These are phyloP conservation scores for Pichia rugopelliculosa DNA, from an alignment of 805 yeast species.

Conservation along the genomic window DNA sequence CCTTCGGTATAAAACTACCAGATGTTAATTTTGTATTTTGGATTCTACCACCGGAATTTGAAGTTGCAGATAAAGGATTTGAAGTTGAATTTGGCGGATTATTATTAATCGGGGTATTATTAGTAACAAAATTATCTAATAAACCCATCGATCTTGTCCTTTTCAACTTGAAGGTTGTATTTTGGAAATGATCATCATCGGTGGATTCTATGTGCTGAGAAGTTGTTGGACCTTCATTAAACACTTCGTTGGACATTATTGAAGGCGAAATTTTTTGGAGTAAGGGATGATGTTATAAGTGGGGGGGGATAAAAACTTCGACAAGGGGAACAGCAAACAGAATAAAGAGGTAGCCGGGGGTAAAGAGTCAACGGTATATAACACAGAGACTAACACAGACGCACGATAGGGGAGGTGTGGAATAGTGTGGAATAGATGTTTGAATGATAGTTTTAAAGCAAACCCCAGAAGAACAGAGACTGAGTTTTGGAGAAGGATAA, in stretches of 20 bases:
- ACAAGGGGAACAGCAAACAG: background rate
- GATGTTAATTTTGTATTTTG: constrained; percentile 6
- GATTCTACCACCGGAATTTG: background rate
- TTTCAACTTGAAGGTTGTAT: constrained; percentile 65
- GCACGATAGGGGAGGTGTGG: no score
- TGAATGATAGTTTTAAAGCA: no score
- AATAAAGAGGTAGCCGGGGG: no score
- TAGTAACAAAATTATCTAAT: constrained; percentile 50
- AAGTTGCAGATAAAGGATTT: background rate
- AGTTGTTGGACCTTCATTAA: constrained; percentile 54
- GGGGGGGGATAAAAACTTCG: no score
- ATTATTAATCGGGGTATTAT: background rate
- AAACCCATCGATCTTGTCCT: constrained; percentile 79
- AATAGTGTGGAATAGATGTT: no score
- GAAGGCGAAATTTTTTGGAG: background rate
- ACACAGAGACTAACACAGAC: no score
- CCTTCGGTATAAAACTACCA: constrained; percentile 8
- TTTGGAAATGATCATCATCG: constrained; percentile 62
- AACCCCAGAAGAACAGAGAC: no score
- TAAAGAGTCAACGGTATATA: no score
- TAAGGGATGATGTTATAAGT: background rate
- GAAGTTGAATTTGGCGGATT: background rate
- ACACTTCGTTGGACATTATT: constrained; percentile 29
- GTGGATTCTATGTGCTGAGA: constrained; percentile 64
- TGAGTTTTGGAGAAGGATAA: no score